Conservation (phyloP, 257 asterid species). For the Fraxinus cuspidata region DNA sequence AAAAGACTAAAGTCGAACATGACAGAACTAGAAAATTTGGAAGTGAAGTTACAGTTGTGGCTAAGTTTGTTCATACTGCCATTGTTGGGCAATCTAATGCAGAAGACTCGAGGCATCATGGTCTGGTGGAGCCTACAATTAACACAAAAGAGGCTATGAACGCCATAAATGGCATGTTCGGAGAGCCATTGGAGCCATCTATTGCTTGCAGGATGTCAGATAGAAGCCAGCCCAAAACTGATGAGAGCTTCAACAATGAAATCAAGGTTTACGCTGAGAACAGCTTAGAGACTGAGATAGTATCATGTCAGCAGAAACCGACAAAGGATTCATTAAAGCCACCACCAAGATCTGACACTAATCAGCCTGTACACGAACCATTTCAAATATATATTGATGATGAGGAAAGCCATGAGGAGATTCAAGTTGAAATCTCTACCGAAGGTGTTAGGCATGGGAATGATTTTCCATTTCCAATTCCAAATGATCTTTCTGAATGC, state of each 20-base stretch:
- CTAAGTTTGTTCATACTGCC: constrained; percentile 68
- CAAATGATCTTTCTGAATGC: constrained; percentile 45
- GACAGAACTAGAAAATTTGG: constrained; percentile 29
- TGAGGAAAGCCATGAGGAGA: constrained; percentile 45
- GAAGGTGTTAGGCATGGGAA: constrained; percentile 26
- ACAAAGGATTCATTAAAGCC: constrained; percentile 29
- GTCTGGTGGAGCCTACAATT: constrained; percentile 86
- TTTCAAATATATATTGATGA: constrained; percentile 72
- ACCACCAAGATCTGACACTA: constrained; percentile 27
- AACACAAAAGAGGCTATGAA: constrained; percentile 86
- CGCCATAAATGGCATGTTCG: constrained; percentile 82
- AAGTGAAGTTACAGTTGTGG: constrained; percentile 58
- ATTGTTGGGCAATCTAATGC: constrained; percentile 65
- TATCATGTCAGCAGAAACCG: constrained; percentile 31
- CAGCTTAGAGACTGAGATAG: constrained; percentile 32
- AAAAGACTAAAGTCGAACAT: constrained; percentile 29
- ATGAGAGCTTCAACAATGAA: constrained; percentile 35
- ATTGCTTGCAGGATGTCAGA: constrained; percentile 38
- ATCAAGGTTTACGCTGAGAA: constrained; percentile 53
- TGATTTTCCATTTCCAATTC: constrained; percentile 49
- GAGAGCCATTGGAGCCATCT: constrained; percentile 74
- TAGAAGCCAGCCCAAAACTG: constrained; percentile 39
- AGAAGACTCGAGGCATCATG: constrained; percentile 89
- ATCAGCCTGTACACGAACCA: constrained; percentile 47
- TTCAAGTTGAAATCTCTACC: constrained; percentile 25